Base-by-base conservation (phyloP, 2,329 filamentous ascomycete genomes). In the Claviceps sp. region DNA sequence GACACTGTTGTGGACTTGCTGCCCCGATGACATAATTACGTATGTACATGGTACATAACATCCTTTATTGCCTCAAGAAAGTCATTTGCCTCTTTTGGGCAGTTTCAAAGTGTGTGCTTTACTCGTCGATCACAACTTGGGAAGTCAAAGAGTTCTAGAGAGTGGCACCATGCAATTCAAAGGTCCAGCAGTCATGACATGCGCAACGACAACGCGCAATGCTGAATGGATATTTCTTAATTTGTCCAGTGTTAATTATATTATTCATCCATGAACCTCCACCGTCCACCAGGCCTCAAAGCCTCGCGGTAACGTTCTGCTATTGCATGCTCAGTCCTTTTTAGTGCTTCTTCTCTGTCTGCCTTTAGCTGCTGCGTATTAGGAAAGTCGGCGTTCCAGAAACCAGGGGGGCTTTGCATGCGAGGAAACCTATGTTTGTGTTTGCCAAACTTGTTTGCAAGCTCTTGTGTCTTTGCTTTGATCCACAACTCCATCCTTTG, bases 331-430 rank as follows among this genome's bases (percentile, higher is more conserved):
- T 75, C 76, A 62, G 86, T 83, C 54, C 79, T 70, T 59, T 74
- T 74, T n/a, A 72, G 74, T 0, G 85, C 85, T 62, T 82, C 81
- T 54, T 76, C 74, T 53, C 78, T 78, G 60, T 91, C 81, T 50
- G 74, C 70, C 58, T 79, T 72, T 30, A 83, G 68, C 66, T 96
- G 87, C 64, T 97, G 93, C 1, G 93, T 96, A 26, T 72, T 81
- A 1, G 91, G 90, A 64, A 98, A 95, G 59, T 95, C 91, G 1
- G 85, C 78, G 51, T 87, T 77, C 93, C 93, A 98, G 64, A 88
- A 97, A 0, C 89, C 90, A 1, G 88, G 88, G 13, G 93, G 90
- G 9, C 85, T 88, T 45, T 71, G 74, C 56, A 79, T 76, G 49
- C 88, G 78, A 54, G 83, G 78, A 65, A 85, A 89, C 30, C 81